These are phyloP conservation scores for Wickerhamomyces sp. DNA, from an alignment of 1,139 yeast species.

Conservation along the genomic window DNA sequence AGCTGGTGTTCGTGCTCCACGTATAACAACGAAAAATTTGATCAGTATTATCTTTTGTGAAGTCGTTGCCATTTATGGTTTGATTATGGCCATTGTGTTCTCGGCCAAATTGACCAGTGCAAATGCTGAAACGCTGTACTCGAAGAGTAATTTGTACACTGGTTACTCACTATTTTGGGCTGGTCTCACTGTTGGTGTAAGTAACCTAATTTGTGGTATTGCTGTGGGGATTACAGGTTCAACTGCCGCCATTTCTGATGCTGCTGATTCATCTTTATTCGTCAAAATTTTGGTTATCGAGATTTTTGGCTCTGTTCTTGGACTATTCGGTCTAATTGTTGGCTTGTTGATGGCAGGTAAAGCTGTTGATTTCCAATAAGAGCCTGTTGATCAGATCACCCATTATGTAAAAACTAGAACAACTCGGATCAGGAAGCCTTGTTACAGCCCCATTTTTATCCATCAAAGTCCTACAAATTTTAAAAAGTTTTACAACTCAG, in stretches of 20 bases:
- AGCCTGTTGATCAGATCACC: not conserved
- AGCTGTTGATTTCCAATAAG: conserved; percentile 67
- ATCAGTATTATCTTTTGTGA: conserved; percentile 98
- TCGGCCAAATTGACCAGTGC: conserved; percentile 86
- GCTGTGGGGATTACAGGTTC: conserved; percentile 98
- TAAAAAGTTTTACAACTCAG: too few species aligned
- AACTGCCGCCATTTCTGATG: conserved; percentile 96
- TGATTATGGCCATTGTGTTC: conserved; percentile 96
- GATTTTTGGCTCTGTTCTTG: conserved; percentile 94
- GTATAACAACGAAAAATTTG: conserved; percentile 95
- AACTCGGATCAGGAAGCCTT: too few species aligned
- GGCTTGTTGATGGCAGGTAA: conserved; percentile 96
- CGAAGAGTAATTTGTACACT: conserved; percentile 87
- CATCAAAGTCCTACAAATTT: too few species aligned
- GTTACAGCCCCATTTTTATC: too few species aligned
- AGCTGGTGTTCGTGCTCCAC: conserved; percentile 96
- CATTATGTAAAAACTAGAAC: not conserved
- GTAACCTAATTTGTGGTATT: conserved; percentile 93
- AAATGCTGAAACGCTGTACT: conserved; percentile 48
- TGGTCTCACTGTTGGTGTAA: conserved; percentile 89
- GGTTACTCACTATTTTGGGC: conserved; percentile 98
- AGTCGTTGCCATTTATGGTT: conserved; percentile 97
- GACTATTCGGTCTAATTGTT: conserved; percentile 90
- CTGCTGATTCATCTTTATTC: conserved; percentile 92
- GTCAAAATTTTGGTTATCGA: conserved; percentile 96